These are phyloP conservation scores for Aureobasidium sp. DNA, from an alignment of 2,329 filamentous ascomycete genomes.

Conservation along the genomic window DNA sequence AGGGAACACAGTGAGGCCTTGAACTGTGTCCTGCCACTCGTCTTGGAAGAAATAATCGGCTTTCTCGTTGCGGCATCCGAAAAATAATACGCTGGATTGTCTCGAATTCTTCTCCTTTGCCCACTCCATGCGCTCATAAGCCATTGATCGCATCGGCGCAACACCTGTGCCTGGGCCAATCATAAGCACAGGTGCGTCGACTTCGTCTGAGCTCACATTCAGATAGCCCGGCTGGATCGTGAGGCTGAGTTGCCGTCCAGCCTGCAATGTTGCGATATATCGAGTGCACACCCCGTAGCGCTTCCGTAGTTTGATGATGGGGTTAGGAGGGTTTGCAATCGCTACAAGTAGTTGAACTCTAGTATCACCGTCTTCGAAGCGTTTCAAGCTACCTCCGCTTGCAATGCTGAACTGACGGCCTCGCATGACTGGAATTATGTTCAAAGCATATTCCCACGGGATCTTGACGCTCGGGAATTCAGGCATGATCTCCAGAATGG, in stretches of 20 bases:
- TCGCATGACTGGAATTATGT: constrained; percentile 72
- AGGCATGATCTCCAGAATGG: constrained; percentile 83
- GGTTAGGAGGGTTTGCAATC: constrained; percentile 28
- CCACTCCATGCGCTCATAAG: constrained; percentile 58
- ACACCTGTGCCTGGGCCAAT: constrained; percentile 82
- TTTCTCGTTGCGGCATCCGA: constrained; percentile 66
- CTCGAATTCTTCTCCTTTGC: constrained; percentile 16
- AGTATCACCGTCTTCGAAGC: constrained; percentile 17
- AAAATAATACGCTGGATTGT: constrained; percentile 57
- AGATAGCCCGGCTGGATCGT: constrained; percentile 47
- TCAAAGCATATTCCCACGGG: constrained; percentile 62
- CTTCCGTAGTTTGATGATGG: constrained; percentile 86
- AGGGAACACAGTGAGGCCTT: constrained; percentile 47
- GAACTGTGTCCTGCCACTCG: constrained; percentile 56
- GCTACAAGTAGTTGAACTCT: constrained; percentile 28
- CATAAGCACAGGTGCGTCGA: constrained; percentile 57
- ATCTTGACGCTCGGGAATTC: constrained; percentile 82
- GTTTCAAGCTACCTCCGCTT: constrained; percentile 50
- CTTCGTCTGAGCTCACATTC: constrained; percentile 38
- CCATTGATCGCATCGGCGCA: constrained; percentile 71
- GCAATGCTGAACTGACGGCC: constrained; percentile 91
- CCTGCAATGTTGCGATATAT: constrained; percentile 61
- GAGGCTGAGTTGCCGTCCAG: constrained; percentile 52
- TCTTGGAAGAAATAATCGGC: constrained; percentile 75
- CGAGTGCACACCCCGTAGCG: constrained; percentile 84